Evolutionary conservation across 495 filamentous ascomycete species (phyloP).

Genomic region (Tetracladium marchalianum): DNA sequence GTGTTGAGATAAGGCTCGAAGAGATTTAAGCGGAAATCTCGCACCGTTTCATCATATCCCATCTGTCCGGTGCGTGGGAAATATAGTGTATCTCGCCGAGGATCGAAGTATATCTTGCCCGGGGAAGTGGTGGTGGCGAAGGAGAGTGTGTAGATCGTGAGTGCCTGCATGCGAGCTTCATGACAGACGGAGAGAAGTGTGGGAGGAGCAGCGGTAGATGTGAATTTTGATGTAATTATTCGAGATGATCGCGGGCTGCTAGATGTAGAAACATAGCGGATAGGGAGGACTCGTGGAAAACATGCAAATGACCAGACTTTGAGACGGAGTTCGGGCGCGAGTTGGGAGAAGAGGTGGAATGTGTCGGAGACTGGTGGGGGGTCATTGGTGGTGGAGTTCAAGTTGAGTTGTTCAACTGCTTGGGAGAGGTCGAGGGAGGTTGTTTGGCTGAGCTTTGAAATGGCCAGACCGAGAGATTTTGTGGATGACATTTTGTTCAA

Average conservation of each 20-base stretch:
- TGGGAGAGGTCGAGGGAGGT: not conserved
- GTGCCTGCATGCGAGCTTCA: constrained; percentile 35
- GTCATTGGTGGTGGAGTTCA: constrained; percentile 7
- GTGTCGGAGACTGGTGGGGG: not conserved
- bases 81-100: constrained; percentile 36
- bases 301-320: constrained; percentile 36
- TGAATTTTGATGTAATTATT: constrained; percentile 14
- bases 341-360: constrained; percentile 31
- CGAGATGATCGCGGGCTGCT: constrained; percentile 3
- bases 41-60: constrained; percentile 36
- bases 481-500: constrained; percentile 5
- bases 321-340: constrained; percentile 38
- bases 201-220: constrained; percentile 29
- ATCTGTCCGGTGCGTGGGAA: constrained; percentile 32
- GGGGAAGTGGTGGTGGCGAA: constrained; percentile 27
- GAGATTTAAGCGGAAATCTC: constrained; percentile 24
- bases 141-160: constrained; percentile 27
- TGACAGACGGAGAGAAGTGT: constrained; percentile 29
- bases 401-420: constrained; percentile 3
- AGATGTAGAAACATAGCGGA: constrained; percentile 24
- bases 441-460: constrained; percentile 5
- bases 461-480: not conserved
- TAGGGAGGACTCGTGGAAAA: constrained; percentile 29
- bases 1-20: no score
- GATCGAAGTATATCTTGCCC: constrained; percentile 33